Evolutionary conservation across 345 rosid genomes (phyloP), one percentile per base, ranked within the genome.

Genomic region (Salix purpurea): DNA sequence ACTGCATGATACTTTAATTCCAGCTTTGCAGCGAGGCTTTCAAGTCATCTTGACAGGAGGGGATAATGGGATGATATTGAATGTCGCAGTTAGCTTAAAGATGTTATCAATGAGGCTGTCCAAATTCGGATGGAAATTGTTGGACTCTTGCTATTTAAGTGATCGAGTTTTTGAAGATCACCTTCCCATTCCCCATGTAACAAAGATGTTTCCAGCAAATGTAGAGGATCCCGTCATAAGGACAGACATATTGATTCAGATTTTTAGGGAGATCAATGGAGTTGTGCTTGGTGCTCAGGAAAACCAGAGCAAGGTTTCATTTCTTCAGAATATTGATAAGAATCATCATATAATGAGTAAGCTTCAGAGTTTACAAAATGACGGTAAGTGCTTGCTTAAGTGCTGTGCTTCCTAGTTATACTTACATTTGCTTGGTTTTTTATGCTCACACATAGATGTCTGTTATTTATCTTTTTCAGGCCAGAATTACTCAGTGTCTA

Each of bases 201-300:
- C 94, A 36, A 93, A 93, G 88, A 92, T 96, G 78, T 89, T 91
- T 75, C 97, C 99, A 2, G 92, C 97, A 60, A 91, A 87, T 60
- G 89, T 96, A 23, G 98, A 93, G 81, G 98, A 96, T 83, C 99
- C 99, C 67, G 71, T 91, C 75, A 79, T 96, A 74, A 89, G 99
- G 80, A 89, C 91, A 74, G 97, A 96, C 80, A 89, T 96, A 77
- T 77, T 96, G 78, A 81, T 96, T 73, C 96, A 93, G 85, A 89
- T 92, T 69, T 79, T 93, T 71, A 82, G 89, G 85, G 97, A 96
- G 83, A 85, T 96, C 66, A 85, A 85, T 83, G 97, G 88, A 81
- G 78, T 89, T 73, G 80, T 91, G 19, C 76, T 85, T 28, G 92
- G 84, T 72, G 78, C 82, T 70, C 80, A 71, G 72, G 93, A 87